phyloP scores from a whole-genome alignment of 805 yeast genomes.

The Schwanniomyces yamadae region DNA sequence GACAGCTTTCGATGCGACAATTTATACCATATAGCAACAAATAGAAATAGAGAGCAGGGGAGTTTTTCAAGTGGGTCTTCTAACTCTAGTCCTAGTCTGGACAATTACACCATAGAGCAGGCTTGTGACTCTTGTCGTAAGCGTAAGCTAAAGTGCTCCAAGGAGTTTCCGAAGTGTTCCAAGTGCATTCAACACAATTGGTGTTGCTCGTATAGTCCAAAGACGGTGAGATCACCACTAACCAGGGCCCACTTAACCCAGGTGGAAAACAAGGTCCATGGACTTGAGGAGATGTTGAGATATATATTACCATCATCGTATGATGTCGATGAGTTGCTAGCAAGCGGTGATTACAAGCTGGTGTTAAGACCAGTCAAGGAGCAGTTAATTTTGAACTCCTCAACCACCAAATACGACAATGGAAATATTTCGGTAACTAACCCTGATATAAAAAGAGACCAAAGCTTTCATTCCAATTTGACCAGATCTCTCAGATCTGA shows the following conservation, averaged over 20 bases:
- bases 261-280: slow-evolving; percentile 20
- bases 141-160: slow-evolving; percentile 33
- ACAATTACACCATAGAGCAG: slow-evolving; percentile 21
- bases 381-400: background rate
- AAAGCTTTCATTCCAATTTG: slow-evolving; percentile 3
- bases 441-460: background rate
- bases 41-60: no score
- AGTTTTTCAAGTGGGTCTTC: no score
- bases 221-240: slow-evolving; percentile 31
- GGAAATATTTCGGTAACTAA: background rate
- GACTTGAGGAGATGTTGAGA: slow-evolving; percentile 21
- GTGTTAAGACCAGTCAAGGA: slow-evolving; percentile 9
- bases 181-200: slow-evolving; percentile 33
- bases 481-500: slow-evolving; percentile 3
- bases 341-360: slow-evolving; percentile 12
- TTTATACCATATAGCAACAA: slow-evolving; percentile 1
- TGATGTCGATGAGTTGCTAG: slow-evolving; percentile 18
- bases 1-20: slow-evolving; percentile 1
- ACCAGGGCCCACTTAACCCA: slow-evolving; percentile 32
- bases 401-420: background rate
- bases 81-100: no score
- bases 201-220: slow-evolving; percentile 32
- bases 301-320: slow-evolving; percentile 30
- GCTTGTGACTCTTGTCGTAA: slow-evolving; percentile 36
- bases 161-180: slow-evolving; percentile 29